phyloP scores from a whole-genome alignment of 2,329 filamentous ascomycete genomes.

The Aspergillus pseudotamarii region DNA sequence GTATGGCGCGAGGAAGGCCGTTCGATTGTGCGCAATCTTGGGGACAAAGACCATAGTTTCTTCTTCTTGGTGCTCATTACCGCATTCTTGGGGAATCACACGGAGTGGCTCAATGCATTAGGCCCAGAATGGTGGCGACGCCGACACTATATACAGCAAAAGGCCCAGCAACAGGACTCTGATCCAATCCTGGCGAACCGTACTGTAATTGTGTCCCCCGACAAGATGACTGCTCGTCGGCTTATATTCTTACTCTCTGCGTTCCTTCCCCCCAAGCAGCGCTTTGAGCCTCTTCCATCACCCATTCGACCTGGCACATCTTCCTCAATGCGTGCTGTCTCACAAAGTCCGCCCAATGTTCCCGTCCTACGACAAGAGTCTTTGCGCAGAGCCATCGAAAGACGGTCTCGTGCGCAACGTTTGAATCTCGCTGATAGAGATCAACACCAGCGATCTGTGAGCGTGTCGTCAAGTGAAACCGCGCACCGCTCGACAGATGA shows the following conservation, averaged over 20 bases:
- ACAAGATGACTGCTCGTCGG: slow-evolving; percentile 62
- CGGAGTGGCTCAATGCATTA: slow-evolving; percentile 60
- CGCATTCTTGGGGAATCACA: slow-evolving; percentile 62
- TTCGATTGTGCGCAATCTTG: slow-evolving; percentile 58
- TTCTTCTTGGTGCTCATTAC: slow-evolving; percentile 63
- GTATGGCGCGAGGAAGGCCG: slow-evolving; percentile 64
- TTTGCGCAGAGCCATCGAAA: slow-evolving; percentile 57
- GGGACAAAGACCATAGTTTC: slow-evolving; percentile 60
- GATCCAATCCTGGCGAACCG: slow-evolving; percentile 54
- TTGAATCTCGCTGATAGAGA: slow-evolving; percentile 38
- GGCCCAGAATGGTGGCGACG: slow-evolving; percentile 59
- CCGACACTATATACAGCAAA: slow-evolving; percentile 55
- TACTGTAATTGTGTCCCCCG: slow-evolving; percentile 60
- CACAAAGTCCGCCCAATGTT: slow-evolving; percentile 56
- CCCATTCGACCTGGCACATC: slow-evolving; percentile 45
- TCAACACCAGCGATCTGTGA: slow-evolving; percentile 44
- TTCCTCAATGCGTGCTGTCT: slow-evolving; percentile 52
- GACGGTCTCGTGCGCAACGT: slow-evolving; percentile 52
- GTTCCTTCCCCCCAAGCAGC: slow-evolving; percentile 57
- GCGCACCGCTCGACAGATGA: slow-evolving; percentile 39
- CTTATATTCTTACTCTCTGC: slow-evolving; percentile 61
- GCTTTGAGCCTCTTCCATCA: slow-evolving; percentile 41
- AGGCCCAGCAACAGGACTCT: slow-evolving; percentile 48
- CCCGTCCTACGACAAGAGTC: slow-evolving; percentile 56
- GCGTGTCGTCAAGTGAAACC: slow-evolving; percentile 48